Evolutionary conservation across 2,329 filamentous ascomycete genomes (phyloP).

Genomic region (Fusarium anguioides): DNA sequence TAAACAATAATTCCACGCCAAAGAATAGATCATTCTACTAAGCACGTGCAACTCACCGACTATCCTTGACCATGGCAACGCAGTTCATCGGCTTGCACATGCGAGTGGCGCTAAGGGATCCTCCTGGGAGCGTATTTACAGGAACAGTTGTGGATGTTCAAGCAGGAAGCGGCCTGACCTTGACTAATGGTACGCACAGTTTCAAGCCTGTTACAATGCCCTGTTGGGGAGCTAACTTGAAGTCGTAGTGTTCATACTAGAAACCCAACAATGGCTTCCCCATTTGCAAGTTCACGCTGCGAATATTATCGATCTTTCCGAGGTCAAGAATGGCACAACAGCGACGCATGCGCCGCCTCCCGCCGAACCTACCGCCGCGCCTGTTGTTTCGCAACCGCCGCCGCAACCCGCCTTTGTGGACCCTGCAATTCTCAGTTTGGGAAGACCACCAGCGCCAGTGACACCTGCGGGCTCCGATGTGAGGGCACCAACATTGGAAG

Average conservation of each 20-base stretch:
- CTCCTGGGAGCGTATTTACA: constrained; percentile 71
- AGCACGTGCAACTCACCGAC: not conserved
- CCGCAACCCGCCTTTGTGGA: constrained; percentile 71
- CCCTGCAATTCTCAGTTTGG: constrained; percentile 82
- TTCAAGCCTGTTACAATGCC: not conserved
- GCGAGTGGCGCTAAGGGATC: constrained; percentile 75
- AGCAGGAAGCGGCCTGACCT: constrained; percentile 73
- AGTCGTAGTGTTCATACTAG: constrained; percentile 53
- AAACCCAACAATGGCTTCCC: constrained; percentile 55
- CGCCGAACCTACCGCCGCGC: constrained; percentile 41
- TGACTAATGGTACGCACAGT: constrained; percentile 73
- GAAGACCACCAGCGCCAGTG: constrained; percentile 53
- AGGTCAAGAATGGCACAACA: constrained; percentile 51
- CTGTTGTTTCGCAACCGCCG: constrained; percentile 45
- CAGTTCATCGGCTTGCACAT: constrained; percentile 83
- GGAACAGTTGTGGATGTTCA: constrained; percentile 77
- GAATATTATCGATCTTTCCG: constrained; percentile 59
- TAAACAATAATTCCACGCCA: constrained; percentile 24
- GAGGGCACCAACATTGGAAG: constrained; percentile 16
- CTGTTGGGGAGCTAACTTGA: constrained; percentile 7
- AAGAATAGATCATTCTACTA: constrained; percentile 1
- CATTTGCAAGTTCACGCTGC: constrained; percentile 59
- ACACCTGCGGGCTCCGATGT: constrained; percentile 42
- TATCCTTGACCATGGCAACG: constrained; percentile 57
- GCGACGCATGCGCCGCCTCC: constrained; percentile 45